These are phyloP conservation scores for Tulasnella sp. DNA, from an alignment of 768 basidiomycete species.

Conservation along the genomic window DNA sequence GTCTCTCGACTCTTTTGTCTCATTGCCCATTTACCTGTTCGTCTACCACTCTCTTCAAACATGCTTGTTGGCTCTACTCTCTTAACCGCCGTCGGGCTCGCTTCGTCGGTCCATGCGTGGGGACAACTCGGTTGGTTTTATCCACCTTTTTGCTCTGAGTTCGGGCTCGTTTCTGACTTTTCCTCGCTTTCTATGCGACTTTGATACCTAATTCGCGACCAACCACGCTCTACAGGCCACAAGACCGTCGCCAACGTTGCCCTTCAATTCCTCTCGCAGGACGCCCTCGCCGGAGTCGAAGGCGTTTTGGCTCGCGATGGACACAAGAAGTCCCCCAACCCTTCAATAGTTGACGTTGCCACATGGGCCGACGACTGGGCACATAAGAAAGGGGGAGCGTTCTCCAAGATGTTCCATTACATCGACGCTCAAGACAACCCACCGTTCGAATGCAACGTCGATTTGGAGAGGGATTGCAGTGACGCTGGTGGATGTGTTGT, in stretches of 20 bases:
- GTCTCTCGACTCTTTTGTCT: not conserved
- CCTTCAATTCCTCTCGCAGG: constrained; percentile 10
- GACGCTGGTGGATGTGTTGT: constrained; percentile 28
- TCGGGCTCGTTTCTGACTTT: not conserved
- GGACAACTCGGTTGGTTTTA: not conserved
- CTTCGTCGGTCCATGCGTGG: not conserved
- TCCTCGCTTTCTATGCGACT: not conserved
- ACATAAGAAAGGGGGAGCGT: not conserved
- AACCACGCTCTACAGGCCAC: not conserved
- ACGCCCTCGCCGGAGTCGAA: not conserved
- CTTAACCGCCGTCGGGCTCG: not conserved
- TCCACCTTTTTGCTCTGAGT: not conserved
- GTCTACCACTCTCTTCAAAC: not conserved
- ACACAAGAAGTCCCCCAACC: not conserved
- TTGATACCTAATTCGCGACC: not conserved
- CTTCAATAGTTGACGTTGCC: not conserved
- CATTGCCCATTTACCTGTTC: not conserved
- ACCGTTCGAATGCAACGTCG: too few relatives aligned
- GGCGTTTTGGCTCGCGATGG: not conserved
- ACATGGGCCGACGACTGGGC: not conserved
- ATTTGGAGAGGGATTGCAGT: too few relatives aligned
- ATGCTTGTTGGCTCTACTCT: not conserved
- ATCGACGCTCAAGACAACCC: constrained; percentile 14
- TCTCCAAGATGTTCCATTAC: constrained; percentile 18
- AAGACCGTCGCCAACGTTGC: constrained; percentile 24